These are phyloP conservation scores for Ceratocystis smalleyi DNA, from an alignment of 2,329 filamentous ascomycete genomes.

Conservation along the genomic window DNA sequence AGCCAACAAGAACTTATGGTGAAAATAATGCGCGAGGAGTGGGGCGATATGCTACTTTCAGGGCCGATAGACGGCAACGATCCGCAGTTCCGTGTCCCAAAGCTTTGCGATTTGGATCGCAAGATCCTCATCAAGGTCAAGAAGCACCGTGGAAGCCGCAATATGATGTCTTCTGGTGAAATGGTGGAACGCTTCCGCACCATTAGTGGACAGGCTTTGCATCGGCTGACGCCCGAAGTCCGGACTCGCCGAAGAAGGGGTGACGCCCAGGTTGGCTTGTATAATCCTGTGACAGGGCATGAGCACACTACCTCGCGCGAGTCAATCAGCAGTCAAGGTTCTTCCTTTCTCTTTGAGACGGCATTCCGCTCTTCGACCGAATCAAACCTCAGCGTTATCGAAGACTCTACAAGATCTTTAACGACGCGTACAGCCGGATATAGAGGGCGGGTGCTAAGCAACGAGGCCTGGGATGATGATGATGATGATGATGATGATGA, in stretches of 20 bases:
- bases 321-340: neutral
- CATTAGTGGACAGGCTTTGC: slow-evolving; percentile 24
- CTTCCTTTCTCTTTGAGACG: neutral
- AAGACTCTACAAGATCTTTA: neutral
- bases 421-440: neutral
- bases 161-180: slow-evolving; percentile 8
- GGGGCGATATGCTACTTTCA: slow-evolving; percentile 60
- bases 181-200: slow-evolving; percentile 23
- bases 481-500: neutral
- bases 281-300: neutral
- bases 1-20: slow-evolving; percentile 88
- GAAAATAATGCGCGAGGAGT: slow-evolving; percentile 80
- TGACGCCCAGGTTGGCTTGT: slow-evolving; percentile 14
- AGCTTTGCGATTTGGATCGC: slow-evolving; percentile 52
- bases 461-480: neutral
- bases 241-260: neutral
- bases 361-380: neutral
- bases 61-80: slow-evolving; percentile 34
- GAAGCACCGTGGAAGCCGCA: slow-evolving; percentile 30
- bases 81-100: slow-evolving; percentile 44
- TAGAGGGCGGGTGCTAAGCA: neutral
- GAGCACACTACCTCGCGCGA: neutral
- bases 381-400: neutral
- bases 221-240: slow-evolving; percentile 8
- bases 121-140: slow-evolving; percentile 82